Percentiles rank a stretch among this genome's conserved stretches.
Conservation (phyloP, 2,329 filamentous ascomycete species). For the Colletotrichum siamense region DNA sequence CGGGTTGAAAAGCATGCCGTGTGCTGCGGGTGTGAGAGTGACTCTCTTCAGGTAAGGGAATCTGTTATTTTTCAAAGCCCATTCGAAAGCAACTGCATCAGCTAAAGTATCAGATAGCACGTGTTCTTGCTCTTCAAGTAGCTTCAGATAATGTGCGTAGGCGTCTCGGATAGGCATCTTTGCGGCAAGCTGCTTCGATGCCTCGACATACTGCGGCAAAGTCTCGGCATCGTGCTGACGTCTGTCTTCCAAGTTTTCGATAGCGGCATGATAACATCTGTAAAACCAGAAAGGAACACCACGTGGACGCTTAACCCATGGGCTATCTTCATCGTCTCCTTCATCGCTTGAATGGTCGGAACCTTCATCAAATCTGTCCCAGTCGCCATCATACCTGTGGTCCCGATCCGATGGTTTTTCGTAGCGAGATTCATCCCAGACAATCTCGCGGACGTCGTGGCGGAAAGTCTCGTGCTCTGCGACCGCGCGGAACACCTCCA, state of each 20-base stretch:
- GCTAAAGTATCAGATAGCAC: constrained; percentile 27
- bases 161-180: not conserved
- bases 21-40: constrained; percentile 43
- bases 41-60: constrained; percentile 41
- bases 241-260: not conserved
- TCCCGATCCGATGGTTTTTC: not conserved
- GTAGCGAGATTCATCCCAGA: constrained; percentile 40
- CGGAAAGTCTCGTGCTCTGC: constrained; percentile 39
- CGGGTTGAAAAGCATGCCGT: constrained; percentile 39
- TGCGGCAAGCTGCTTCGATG: not conserved
- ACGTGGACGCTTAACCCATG: not conserved
- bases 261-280: not conserved
- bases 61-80: constrained; percentile 29
- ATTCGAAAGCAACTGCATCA: constrained; percentile 36
- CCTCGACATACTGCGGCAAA: not conserved
- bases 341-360: not conserved
- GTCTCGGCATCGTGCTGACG: not conserved
- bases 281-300: not conserved
- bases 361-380: not conserved
- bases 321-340: not conserved
- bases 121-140: constrained; percentile 36
- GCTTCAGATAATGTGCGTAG: constrained; percentile 34
- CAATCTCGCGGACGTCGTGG: constrained; percentile 37
- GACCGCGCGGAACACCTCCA: constrained; percentile 40
- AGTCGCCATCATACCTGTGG: not conserved